Evolutionary conservation across 257 asterid genomes (phyloP), one percentile per base, ranked within the genome.

Genomic region (Oldenlandia corymbosa): DNA sequence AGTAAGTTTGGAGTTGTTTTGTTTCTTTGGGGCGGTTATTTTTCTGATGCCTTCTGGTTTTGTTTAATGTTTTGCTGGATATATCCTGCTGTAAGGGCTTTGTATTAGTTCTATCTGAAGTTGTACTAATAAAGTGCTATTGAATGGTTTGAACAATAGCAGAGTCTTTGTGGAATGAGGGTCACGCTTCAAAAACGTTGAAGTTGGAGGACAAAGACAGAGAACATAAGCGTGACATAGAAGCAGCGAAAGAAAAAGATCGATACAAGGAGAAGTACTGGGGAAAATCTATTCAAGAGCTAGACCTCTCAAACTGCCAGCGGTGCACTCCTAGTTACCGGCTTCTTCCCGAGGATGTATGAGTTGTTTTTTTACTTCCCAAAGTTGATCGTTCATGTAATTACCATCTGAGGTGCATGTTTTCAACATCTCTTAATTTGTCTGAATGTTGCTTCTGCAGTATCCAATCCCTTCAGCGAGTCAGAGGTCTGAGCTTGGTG

Each of bases 281-380:
- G 85, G 95, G 90, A 72, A 93, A 93, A 76, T 90, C 99, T 74
- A 87, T 93, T 72, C 96, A 93, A 68, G 99, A 93, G 80, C 95
- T 93, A 61, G 99, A 93, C 74, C 96, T 93, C 58, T 83, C 99
- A 56, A 68, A 79, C 63, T 85, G 97, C 72, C 68, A 81, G 62
- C 78, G 88, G 26, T 90, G 97, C 88, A 79, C 88, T 48, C 97
- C 99, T 65, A 93, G 99, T 69, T 93, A 93, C 67, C 87, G 97
- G 65, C 94, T 88, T 80, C 97, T 93, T 72, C 99, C 99, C n/a
- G 95, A 90, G 24, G 99, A 93, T 86, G 99, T 93, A 78, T 58
- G 88, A 49, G 41, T 53, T 48, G 18, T 66, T 16, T 45, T 48
- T 27, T 47, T 30, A 23, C 55, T 57, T 46, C n/a, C 47, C 2